These are phyloP conservation scores for Colletotrichum theobromicola DNA, from an alignment of 2,329 filamentous ascomycete species.

Conservation along the genomic window DNA sequence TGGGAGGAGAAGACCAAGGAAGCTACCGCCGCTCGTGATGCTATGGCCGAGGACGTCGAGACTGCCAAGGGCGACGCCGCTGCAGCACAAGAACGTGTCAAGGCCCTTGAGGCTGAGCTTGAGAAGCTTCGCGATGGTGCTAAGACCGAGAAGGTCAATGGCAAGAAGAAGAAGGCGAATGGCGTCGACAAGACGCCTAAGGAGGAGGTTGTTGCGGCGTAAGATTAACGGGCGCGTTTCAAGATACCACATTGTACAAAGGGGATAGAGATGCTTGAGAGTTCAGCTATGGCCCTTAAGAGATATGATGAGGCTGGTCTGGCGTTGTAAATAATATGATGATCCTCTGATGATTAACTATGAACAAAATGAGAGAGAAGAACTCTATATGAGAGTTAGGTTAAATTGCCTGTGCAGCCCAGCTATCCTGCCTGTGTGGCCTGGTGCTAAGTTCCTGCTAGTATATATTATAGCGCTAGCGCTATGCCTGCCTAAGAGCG, in stretches of 20 bases:
- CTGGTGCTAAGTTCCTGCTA: too few species aligned
- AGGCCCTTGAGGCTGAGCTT: conserved; percentile 24
- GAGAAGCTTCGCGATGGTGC: conserved; percentile 35
- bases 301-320: neutral
- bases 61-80: conserved; percentile 26
- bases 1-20: conserved; percentile 13
- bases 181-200: conserved; percentile 25
- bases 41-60: conserved; percentile 24
- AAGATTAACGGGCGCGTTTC: neutral
- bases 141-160: conserved; percentile 40
- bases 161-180: conserved; percentile 39
- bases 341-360: conserved; percentile 5
- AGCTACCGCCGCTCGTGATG: neutral
- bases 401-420: rapidly evolving
- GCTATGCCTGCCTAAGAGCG: neutral
- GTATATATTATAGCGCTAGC: neutral
- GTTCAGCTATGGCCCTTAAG: neutral
- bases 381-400: neutral
- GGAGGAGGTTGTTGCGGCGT: conserved; percentile 23
- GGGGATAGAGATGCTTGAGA: neutral
- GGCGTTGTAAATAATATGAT: conserved; percentile 14
- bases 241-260: conserved; percentile 4
- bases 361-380: neutral
- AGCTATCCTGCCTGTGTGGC: too few species aligned
- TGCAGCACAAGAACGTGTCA: conserved; percentile 21